Evolutionary conservation across 768 basidiomycete species (phyloP).

Genomic region (Boletus vermiculosoides): DNA sequence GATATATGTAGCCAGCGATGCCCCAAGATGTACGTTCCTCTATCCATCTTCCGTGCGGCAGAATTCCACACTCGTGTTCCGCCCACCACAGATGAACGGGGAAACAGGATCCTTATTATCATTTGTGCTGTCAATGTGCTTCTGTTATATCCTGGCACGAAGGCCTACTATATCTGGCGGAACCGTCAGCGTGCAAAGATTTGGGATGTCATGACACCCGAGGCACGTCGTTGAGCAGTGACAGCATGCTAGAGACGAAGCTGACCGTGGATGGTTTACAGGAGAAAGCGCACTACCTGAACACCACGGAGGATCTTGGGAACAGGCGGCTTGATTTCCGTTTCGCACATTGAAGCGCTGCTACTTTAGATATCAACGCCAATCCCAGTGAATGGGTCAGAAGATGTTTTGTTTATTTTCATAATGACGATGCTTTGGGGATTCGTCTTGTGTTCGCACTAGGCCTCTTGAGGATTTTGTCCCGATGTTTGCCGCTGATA

Average conservation of each 20-base stretch:
- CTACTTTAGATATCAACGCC: no score
- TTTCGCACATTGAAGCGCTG: conserved; percentile 44
- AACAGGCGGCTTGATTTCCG: conserved; percentile 62
- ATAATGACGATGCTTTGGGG: not conserved
- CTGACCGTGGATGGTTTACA: conserved; percentile 20
- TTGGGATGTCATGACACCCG: conserved; percentile 58
- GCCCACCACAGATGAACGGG: conserved; percentile 45
- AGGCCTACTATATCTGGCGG: no score
- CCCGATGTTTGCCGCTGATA: no score
- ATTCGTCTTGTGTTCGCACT: not conserved
- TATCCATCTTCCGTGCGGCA: no score
- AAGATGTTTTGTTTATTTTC: not conserved
- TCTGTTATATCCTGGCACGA: conserved; percentile 53
- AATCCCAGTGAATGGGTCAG: not conserved
- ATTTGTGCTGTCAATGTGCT: conserved; percentile 52
- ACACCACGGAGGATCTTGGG: conserved; percentile 46
- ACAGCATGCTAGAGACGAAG: not conserved
- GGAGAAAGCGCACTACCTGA: conserved; percentile 53
- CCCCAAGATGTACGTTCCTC: conserved; percentile 46
- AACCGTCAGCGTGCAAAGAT: no score
- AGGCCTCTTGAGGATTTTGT: no score
- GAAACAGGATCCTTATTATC: conserved; percentile 53
- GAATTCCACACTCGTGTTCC: not conserved
- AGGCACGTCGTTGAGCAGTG: conserved; percentile 32
- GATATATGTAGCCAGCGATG: conserved; percentile 53